Conservation (phyloP, 164 flowering plant genomes). For the Taxillus chinensis region DNA sequence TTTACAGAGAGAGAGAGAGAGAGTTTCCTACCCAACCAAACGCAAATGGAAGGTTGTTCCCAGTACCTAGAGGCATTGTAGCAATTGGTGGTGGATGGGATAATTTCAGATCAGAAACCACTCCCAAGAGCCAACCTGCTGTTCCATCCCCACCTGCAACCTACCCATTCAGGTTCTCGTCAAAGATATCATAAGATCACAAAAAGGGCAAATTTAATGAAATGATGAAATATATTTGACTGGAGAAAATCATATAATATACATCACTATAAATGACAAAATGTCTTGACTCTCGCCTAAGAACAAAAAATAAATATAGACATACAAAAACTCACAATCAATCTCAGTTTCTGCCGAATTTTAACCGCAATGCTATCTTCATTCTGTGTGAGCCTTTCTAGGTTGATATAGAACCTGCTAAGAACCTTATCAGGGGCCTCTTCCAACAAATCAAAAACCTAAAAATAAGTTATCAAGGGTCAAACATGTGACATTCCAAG, state of each 20-base stretch:
- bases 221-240: too few species aligned
- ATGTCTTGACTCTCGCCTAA: too few species aligned
- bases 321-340: neutral
- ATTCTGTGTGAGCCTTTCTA: conserved; percentile 1
- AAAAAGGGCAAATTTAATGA: too few species aligned
- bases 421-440: conserved; percentile 6
- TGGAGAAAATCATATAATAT: too few species aligned
- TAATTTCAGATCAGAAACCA: conserved; percentile 1
- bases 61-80: conserved; percentile 4
- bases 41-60: conserved; percentile 7
- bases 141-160: conserved; percentile 8
- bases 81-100: conserved; percentile 5
- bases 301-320: too few species aligned
- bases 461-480: neutral
- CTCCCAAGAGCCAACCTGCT: conserved; percentile 4
- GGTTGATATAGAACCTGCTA: neutral
- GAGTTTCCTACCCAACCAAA: conserved; percentile 1
- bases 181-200: too few species aligned
- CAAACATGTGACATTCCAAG: neutral
- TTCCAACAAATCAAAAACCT: conserved; percentile 6
- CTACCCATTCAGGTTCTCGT: neutral
- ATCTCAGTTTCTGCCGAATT: conserved; percentile 1
- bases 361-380: neutral
- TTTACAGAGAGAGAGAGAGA: too few species aligned
- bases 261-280: too few species aligned